These are phyloP conservation scores for Zasmidium angulare DNA, from an alignment of 2,329 filamentous ascomycete genomes.

Conservation along the genomic window DNA sequence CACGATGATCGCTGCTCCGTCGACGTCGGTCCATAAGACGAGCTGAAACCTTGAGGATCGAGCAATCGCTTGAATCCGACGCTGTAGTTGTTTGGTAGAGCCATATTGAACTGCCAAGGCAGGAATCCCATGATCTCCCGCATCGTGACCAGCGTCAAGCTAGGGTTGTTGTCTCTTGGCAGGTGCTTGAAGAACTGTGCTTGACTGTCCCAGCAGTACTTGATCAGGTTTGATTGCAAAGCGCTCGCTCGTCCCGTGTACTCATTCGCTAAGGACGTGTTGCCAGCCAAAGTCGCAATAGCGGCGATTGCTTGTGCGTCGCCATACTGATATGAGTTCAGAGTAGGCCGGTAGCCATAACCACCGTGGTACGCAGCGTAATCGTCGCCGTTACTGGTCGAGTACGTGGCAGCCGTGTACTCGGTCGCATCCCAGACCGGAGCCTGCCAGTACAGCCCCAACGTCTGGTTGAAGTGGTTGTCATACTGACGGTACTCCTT, in stretches of 20 bases:
- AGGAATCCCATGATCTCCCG: background rate
- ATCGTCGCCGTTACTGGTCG: slow-evolving; percentile 32
- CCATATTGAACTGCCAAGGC: background rate
- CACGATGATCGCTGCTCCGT: background rate
- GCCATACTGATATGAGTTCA: slow-evolving; percentile 48
- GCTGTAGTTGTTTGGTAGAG: background rate
- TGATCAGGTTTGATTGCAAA: slow-evolving; percentile 38
- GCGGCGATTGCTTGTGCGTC: slow-evolving; percentile 43
- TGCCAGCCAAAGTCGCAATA: slow-evolving; percentile 39
- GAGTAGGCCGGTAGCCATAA: slow-evolving; percentile 44
- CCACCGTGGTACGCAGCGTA: slow-evolving; percentile 37
- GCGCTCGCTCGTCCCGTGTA: slow-evolving; percentile 38
- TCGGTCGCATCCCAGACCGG: slow-evolving; percentile 2
- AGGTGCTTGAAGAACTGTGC: slow-evolving; percentile 27
- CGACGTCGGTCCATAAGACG: background rate
- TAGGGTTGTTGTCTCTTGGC: slow-evolving; percentile 24
- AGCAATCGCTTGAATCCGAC: background rate
- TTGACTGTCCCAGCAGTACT: slow-evolving; percentile 41
- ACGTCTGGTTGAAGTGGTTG: background rate
- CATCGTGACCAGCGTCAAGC: slow-evolving; percentile 33
- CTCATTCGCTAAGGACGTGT: slow-evolving; percentile 30
- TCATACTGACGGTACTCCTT: background rate
- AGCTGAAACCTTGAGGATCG: background rate
- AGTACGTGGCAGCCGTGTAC: slow-evolving; percentile 39
- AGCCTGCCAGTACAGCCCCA: background rate